Base-by-base conservation (phyloP, 225 moss, liverwort and hornwort genomes). In the Pseudisothecium myosuroides region DNA sequence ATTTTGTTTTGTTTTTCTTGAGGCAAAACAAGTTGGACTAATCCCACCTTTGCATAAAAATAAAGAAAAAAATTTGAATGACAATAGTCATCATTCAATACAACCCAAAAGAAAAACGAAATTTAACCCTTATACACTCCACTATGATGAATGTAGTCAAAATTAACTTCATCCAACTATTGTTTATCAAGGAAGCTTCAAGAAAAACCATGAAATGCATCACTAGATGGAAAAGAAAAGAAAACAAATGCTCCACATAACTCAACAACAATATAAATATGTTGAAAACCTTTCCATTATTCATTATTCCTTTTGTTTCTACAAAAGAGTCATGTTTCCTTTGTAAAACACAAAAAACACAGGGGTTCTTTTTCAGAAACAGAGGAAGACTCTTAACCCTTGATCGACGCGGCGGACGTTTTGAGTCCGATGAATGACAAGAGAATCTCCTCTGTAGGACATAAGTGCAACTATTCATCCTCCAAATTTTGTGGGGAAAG, bases 171-270 rank as follows among this genome's bases (percentile, higher is more conserved):
- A 59, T 80, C 11, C 11, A 27, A n/a, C 16, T 39, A 17, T 5
- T 80, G 7, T 39, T 28, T 17, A 18, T 28, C 27, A 3, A 58
- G 2, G 4, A 56, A 59, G 1, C 7, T 79, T 79, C 0, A 4
- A 26, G 1, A 5, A 58, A 80, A 59, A 41, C 29, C 56, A 26
- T 11, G 0, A 29, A 59, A 41, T 59, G 28, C 19, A 80, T 59
- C 0, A 28, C 10, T 0, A 1, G 0, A 41, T 0, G 1, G 0
- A 41, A 52, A 5, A 0, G 2, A 80, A 28, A 29, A 8, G 29
- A 43, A 2, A 60, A 43, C 3, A 41, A 39, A 20, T 19, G 8
- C 1, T 60, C 11, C 7, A 4, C 3, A 8, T 5, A 12, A 59
- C 59, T 28, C 18, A 79, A 28, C 41, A 58, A 6, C 8, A 14